These are phyloP conservation scores for Casuarina glauca DNA, from an alignment of 306 rosid species.

Conservation along the genomic window DNA sequence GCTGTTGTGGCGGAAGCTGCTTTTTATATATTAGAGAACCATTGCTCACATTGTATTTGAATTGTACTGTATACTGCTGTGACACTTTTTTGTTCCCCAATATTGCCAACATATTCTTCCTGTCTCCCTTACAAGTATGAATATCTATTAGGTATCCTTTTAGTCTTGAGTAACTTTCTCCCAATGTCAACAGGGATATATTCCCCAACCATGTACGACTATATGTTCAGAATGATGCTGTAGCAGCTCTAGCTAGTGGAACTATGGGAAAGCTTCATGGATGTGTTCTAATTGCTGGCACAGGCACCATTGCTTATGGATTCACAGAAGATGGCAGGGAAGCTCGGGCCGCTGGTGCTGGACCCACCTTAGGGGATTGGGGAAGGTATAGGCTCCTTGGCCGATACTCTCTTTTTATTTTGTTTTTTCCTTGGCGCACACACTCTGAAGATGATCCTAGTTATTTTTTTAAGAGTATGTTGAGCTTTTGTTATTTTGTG, in stretches of 20 bases:
- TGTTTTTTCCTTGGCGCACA: not conserved
- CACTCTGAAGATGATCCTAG: not conserved
- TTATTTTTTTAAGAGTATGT: not conserved
- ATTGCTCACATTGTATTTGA: not conserved
- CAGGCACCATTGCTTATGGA: conserved; percentile 92
- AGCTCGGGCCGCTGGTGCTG: conserved; percentile 96
- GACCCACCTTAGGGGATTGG: conserved; percentile 97
- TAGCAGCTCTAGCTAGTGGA: conserved; percentile 95
- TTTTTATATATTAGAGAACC: not conserved
- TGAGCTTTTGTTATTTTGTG: not conserved
- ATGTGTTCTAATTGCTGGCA: conserved; percentile 92
- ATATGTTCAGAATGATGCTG: conserved; percentile 89
- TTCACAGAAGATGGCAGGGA: conserved; percentile 83
- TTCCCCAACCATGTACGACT: conserved; percentile 73
- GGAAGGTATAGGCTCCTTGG: conserved; percentile 68
- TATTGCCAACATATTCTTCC: not conserved
- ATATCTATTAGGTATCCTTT: not conserved
- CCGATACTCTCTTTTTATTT: not conserved
- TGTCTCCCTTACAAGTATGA: not conserved
- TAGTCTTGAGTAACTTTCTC: not conserved
- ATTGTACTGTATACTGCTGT: not conserved
- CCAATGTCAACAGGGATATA: conserved; percentile 52
- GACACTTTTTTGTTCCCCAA: not conserved
- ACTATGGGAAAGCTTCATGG: conserved; percentile 91
- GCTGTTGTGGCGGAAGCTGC: not conserved